Base-by-base conservation (phyloP, 2,329 filamentous ascomycete species). In the Fusarium vanettenii region DNA sequence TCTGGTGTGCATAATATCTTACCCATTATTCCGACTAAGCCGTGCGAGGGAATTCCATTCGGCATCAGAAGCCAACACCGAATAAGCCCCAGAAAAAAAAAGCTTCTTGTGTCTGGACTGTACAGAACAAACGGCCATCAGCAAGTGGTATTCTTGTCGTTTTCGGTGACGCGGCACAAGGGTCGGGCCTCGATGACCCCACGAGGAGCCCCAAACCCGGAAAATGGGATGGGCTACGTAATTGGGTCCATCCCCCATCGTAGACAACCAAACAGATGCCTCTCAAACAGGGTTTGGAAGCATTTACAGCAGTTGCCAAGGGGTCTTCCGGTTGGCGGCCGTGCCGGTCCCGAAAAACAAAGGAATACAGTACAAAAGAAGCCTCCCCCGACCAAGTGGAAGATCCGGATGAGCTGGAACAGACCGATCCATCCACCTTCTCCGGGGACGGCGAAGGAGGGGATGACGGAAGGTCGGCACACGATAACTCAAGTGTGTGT, bases 131-230 rank as follows among this genome's bases (percentile, higher is more conserved):
- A 29, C 25, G 52, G 52, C 52, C 52, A 9, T 25, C 11, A 56
- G 16, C 29, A 7, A 16, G 9, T 4, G 29, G 27, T 20, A 33
- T 31, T 13, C 20, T 63, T 43, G 43, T 66, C 72, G 65, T 59
- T 73, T 35, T 73, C 59, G 71, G 71, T 73, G 71, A 73, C 71
- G 71, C 71, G 71, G 71, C 71, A 57, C 67, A 52, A 52, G 48
- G 48, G 48, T 52, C 48, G 48, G 25, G 48, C 48, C 48, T 52
- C 48, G 48, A 52, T 13, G 22, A 60, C 56, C 33, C 56, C 56
- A 27, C 56, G 14, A 52, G 25, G 45, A 18, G 13, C 33, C 33
- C 60, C 60, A 57, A 72, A 50, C 64, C 43, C 69, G 59, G 52
- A 71, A 48, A 70, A 56, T 59, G 25, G 67, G 56, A 60, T 29